phyloP scores from a whole-genome alignment of 805 yeast genomes.

The Ogataea wickerhamii region DNA sequence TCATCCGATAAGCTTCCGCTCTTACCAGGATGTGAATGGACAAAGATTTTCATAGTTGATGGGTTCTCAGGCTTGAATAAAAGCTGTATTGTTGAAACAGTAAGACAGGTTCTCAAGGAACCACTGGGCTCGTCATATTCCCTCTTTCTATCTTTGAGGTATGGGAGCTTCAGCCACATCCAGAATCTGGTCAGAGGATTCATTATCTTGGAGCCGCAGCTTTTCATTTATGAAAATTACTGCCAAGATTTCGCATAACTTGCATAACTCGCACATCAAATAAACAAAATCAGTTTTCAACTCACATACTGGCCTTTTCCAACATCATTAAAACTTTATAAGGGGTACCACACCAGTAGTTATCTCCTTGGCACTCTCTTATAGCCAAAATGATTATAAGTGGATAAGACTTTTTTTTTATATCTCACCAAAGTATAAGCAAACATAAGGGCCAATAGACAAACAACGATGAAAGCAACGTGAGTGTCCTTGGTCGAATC shows the following conservation, averaged over 20 bases:
- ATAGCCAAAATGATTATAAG: constrained; percentile 30
- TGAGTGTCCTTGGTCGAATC: constrained; percentile 9
- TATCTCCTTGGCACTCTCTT: constrained; percentile 15
- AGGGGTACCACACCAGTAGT: background rate
- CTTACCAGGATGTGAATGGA: constrained; percentile 40
- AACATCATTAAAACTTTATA: too few relatives aligned
- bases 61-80: constrained; percentile 42
- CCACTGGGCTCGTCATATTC: constrained; percentile 7
- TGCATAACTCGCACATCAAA: background rate
- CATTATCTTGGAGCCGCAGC: constrained; percentile 11
- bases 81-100: background rate
- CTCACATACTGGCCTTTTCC: constrained; percentile 6
- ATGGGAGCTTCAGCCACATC: constrained; percentile 11
- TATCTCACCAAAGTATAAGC: constrained; percentile 15
- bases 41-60: constrained; percentile 34
- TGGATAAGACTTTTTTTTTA: constrained; percentile 18
- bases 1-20: constrained; percentile 21
- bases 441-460: constrained; percentile 11
- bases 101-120: constrained; percentile 3
- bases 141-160: constrained; percentile 6
- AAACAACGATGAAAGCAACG: constrained; percentile 16
- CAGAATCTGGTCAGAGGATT: constrained; percentile 4
- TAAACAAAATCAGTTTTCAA: too few relatives aligned
- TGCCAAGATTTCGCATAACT: constrained; percentile 1
- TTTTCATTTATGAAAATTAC: constrained; percentile 20